Evolutionary conservation across 305 asterid genomes (phyloP).

Genomic region (Vinca major): DNA sequence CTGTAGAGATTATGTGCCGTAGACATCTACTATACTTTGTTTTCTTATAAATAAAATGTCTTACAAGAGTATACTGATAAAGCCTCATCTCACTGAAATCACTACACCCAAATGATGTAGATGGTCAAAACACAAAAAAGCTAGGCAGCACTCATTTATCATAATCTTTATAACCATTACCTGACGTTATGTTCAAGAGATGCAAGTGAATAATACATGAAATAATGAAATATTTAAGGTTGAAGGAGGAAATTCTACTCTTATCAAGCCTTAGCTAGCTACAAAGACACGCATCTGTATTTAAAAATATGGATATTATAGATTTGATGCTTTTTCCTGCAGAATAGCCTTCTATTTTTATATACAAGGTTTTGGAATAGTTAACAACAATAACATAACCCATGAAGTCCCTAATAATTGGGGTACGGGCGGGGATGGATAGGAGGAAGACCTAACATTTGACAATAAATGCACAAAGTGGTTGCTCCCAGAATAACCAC

Average conservation of each 20-base stretch:
- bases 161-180: not conserved
- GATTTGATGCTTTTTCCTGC: not conserved
- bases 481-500: too few relatives aligned
- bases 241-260: not conserved
- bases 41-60: not conserved
- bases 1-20: not conserved
- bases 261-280: not conserved
- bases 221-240: not conserved
- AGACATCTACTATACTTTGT: not conserved
- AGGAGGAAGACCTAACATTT: too few relatives aligned
- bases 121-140: not conserved
- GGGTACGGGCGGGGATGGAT: too few relatives aligned
- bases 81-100: not conserved
- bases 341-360: slow-evolving; percentile 1
- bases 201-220: not conserved
- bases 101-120: not conserved
- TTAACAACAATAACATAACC: too few relatives aligned
- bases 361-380: not conserved
- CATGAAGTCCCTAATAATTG: not conserved
- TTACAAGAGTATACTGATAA: not conserved
- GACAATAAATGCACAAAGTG: too few relatives aligned
- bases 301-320: not conserved
- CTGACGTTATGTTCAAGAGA: not conserved
- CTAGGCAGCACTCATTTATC: not conserved
- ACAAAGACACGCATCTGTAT: not conserved